Base-by-base conservation (phyloP, 768 basidiomycete genomes). In the Suillus weaverae region DNA sequence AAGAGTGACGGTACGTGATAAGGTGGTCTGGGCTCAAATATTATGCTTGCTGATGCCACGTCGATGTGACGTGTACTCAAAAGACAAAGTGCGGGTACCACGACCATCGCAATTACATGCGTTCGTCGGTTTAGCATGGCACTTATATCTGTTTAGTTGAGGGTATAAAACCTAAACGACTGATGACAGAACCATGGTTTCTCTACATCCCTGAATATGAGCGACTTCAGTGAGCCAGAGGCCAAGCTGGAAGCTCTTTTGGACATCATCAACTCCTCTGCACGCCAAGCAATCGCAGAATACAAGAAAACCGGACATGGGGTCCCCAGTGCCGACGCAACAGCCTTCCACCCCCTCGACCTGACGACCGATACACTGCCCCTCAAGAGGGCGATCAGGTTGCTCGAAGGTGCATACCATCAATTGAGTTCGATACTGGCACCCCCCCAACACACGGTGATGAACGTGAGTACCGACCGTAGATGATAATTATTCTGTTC, bases 371-470 rank as follows among this genome's bases (percentile, higher is more conserved):
- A 44, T n/a, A 44, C 43, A 3, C 43, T 44, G 20, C 20, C 43
- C 20, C 43, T 44, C 20, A 44, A 20, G 3, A 44, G n/a, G 7
- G 18, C 43, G 3, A 44, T 70, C 11, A 68, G 72, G 13, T 54
- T 73, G 0, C 72, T 73, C 39, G 72, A 73, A 36, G 72, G 72
- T n/a, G 67, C 72, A n/a, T 74, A 65, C 54, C 72, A 73, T 35
- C 72, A 73, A 43, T 46, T 74, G 18, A 74, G 71, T 63, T 69
- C 68, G 2, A 68, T 70, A 16, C 32, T 74, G 55, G 72, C 72
- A 1, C 72, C 73, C 4, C 72, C 73, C 20, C 72, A 73, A 22
- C 72, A 73, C 32, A 73, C 72, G 7, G 53, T 74, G n/a, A 66
- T 67, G 14, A 74, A 74, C 16, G 72, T 73, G 48, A 67, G 71